These are phyloP conservation scores for Tuber calosporum DNA, from an alignment of 495 filamentous ascomycete species.

Conservation along the genomic window DNA sequence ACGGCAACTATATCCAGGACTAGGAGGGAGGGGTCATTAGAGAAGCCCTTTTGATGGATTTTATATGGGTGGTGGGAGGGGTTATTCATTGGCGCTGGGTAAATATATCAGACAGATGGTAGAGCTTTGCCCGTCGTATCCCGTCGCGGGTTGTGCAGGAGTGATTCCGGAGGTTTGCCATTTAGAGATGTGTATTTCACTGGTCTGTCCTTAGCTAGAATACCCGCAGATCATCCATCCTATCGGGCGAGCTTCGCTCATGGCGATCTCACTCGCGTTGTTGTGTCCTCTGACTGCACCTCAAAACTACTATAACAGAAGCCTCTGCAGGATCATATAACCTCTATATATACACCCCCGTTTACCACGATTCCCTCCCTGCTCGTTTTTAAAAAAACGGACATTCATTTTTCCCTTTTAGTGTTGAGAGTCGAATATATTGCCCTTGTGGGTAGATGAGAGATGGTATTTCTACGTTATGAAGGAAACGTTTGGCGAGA, in stretches of 20 bases:
- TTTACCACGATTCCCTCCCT: not conserved
- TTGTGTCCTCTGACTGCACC: too few relatives aligned
- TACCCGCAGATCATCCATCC: too few relatives aligned
- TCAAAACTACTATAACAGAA: too few relatives aligned
- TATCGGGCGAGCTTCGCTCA: too few relatives aligned
- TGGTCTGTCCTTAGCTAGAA: too few relatives aligned
- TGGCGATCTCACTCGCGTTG: too few relatives aligned
- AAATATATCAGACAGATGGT: not conserved
- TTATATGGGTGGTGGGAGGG: not conserved
- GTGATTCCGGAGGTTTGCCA: too few relatives aligned
- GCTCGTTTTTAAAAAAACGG: not conserved
- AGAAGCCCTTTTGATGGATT: not conserved
- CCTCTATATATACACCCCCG: not conserved
- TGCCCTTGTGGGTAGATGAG: not conserved
- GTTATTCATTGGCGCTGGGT: not conserved
- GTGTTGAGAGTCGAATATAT: not conserved
- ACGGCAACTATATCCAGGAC: not conserved
- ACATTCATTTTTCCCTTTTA: not conserved
- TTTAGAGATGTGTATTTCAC: too few relatives aligned
- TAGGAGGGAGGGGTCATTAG: not conserved
- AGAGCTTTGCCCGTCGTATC: not conserved
- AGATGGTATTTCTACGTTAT: not conserved
- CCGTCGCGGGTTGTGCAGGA: not conserved
- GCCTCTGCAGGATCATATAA: too few relatives aligned
- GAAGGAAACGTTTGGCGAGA: not conserved